phyloP scores from a whole-genome alignment of 2,329 filamentous ascomycete species.

The Pezicula neosporulosa region DNA sequence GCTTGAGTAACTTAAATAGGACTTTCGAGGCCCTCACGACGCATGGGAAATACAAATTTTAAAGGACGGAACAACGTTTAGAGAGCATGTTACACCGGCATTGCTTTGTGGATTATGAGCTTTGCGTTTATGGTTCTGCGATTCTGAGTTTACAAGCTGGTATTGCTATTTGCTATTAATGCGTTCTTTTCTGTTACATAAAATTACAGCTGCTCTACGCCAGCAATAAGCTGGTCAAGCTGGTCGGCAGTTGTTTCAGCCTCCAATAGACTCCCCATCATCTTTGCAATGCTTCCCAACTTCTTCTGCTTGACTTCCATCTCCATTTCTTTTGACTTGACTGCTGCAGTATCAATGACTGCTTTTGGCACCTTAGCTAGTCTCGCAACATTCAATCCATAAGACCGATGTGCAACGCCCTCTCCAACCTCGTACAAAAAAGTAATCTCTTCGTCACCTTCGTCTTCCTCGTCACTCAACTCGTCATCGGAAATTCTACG shows the following conservation, averaged over 20 bases:
- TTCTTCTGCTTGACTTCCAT: conserved; percentile 62
- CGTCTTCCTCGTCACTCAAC: conserved; percentile 15
- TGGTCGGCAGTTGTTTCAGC: conserved; percentile 11
- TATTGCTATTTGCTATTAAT: conserved; percentile 14
- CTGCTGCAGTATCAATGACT: conserved; percentile 75
- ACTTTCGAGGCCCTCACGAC: too few relatives aligned
- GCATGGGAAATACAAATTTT: too few relatives aligned
- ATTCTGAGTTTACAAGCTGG: too few relatives aligned
- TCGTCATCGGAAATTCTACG: conserved; percentile 36
- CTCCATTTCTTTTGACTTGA: conserved; percentile 79
- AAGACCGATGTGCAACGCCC: conserved; percentile 89
- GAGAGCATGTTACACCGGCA: too few relatives aligned
- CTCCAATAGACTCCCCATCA: conserved; percentile 21
- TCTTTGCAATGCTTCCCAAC: conserved; percentile 35
- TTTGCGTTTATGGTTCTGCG: neutral
- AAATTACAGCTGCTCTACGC: conserved; percentile 55
- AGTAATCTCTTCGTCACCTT: conserved; percentile 74
- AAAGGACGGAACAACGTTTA: too few relatives aligned
- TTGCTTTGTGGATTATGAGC: conserved; percentile 1
- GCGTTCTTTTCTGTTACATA: conserved; percentile 7
- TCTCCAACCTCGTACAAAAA: conserved; percentile 92
- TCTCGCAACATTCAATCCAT: conserved; percentile 89
- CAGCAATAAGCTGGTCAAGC: conserved; percentile 24
- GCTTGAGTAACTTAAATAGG: too few relatives aligned
- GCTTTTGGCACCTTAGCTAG: conserved; percentile 76